These are phyloP conservation scores for Fonsecaea pugnacius DNA, from an alignment of 2,329 filamentous ascomycete genomes.

Conservation along the genomic window DNA sequence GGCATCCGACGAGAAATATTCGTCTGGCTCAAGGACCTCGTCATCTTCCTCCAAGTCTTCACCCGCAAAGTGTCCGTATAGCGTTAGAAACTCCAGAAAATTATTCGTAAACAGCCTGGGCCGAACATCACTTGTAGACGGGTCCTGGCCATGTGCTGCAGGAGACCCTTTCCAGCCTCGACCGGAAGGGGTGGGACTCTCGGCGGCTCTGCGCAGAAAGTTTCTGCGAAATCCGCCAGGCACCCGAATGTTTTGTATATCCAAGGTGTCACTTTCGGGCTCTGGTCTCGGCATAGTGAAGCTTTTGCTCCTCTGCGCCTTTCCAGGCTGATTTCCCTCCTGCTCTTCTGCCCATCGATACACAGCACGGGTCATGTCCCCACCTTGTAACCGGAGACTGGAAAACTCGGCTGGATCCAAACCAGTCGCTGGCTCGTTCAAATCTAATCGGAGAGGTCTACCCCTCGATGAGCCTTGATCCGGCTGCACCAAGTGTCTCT, in stretches of 20 bases:
- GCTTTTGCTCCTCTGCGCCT: conserved; percentile 79
- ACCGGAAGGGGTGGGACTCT: conserved; percentile 60
- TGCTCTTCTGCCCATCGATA: conserved; percentile 96
- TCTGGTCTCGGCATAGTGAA: conserved; percentile 78
- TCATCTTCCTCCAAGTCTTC: conserved; percentile 97
- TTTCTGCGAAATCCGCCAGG: conserved; percentile 93
- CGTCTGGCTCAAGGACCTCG: conserved; percentile 80
- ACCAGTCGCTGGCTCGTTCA: conserved; percentile 41
- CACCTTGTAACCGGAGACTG: conserved; percentile 87
- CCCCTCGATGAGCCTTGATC: conserved; percentile 48
- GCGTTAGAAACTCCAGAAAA: conserved; percentile 91
- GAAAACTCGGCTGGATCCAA: conserved; percentile 81
- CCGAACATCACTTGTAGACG: conserved; percentile 45
- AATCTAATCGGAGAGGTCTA: conserved; percentile 41
- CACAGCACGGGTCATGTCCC: conserved; percentile 91
- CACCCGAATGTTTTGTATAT: conserved; percentile 88
- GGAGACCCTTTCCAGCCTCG: conserved; percentile 37
- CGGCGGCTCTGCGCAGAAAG: conserved; percentile 77
- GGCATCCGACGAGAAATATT: conserved; percentile 84
- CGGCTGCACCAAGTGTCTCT: conserved; percentile 83
- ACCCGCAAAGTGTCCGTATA: conserved; percentile 97
- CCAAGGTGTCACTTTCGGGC: conserved; percentile 76
- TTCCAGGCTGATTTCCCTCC: conserved; percentile 63
- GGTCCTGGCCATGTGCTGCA: conserved; percentile 44
- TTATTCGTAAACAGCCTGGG: conserved; percentile 80